Conservation (phyloP, 2,329 filamentous ascomycete species). For the Beauveria medogensis region DNA sequence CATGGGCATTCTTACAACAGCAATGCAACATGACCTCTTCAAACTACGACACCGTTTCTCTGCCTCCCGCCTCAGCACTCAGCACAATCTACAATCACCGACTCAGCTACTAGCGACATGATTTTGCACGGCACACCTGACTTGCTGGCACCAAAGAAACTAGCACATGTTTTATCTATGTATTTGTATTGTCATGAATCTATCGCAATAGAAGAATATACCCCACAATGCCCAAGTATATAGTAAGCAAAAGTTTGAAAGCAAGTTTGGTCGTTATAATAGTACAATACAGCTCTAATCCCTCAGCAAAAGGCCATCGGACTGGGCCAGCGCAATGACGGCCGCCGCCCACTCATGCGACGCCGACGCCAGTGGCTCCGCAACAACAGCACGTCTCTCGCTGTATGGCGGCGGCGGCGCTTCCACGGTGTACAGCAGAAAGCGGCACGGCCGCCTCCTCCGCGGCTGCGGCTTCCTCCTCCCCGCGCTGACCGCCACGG, state of each 20-base stretch:
- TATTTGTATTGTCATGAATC: background rate
- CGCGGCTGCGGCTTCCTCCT: background rate
- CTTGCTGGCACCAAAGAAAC: background rate
- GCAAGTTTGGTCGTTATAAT: background rate
- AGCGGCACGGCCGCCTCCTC: background rate
- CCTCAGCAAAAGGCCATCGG: background rate
- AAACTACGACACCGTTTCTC: too few species aligned
- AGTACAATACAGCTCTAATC: background rate
- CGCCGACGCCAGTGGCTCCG: background rate
- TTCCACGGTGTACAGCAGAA: background rate
- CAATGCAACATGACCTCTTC: too few species aligned
- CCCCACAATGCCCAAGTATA: too few species aligned
- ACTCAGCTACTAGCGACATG: background rate
- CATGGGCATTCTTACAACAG: too few species aligned
- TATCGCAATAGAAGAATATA: background rate
- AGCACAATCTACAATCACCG: background rate
- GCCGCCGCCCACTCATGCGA: slow-evolving; percentile 2
- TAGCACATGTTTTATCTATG: background rate
- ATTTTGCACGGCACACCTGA: background rate
- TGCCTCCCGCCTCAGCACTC: background rate
- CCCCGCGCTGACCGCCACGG: background rate
- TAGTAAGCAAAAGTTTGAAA: background rate
- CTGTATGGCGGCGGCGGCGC: background rate
- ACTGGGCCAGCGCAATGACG: background rate
- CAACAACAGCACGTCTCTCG: background rate